Percentiles rank a stretch among this genome's conserved stretches.
Conservation (phyloP, 768 basidiomycete species). For the Vishniacozyma victoriae region DNA sequence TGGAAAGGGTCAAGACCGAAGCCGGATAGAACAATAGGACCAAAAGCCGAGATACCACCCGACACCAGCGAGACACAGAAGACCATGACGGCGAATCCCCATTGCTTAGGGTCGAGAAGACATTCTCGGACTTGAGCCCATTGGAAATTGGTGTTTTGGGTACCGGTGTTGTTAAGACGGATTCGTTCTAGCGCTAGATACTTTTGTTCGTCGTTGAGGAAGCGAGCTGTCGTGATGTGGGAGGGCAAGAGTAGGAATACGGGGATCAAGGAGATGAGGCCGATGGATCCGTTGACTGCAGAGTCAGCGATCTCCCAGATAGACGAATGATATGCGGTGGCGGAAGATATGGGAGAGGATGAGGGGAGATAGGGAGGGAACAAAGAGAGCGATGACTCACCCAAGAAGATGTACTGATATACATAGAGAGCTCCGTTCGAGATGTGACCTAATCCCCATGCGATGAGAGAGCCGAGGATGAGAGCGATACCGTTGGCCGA, state of each 20-base stretch:
- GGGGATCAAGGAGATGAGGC: conserved; percentile 10
- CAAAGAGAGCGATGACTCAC: conserved; percentile 25
- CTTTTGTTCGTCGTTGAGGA: conserved; percentile 37
- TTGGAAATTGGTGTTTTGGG: conserved; percentile 32
- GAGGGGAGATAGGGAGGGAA: conserved; percentile 19
- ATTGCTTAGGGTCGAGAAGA: conserved; percentile 50
- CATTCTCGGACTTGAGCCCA: conserved; percentile 32
- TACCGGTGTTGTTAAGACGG: conserved; percentile 28
- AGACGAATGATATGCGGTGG: too few species aligned
- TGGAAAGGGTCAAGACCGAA: conserved; percentile 48
- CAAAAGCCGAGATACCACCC: conserved; percentile 52
- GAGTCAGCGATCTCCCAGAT: too few species aligned
- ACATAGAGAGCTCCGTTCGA: conserved; percentile 44
- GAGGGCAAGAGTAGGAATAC: conserved; percentile 36
- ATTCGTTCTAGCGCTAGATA: conserved; percentile 37
- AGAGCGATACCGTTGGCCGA: conserved; percentile 51
- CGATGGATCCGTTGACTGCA: conserved; percentile 48
- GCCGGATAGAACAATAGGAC: conserved; percentile 51
- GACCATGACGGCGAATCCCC: conserved; percentile 49
- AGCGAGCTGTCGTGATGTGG: conserved; percentile 43
- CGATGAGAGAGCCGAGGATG: conserved; percentile 52
- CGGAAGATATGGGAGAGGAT: conserved; percentile 18
- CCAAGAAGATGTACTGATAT: conserved; percentile 52
- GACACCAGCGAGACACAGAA: conserved; percentile 19
- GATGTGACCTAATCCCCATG: conserved; percentile 53